Evolutionary conservation across 495 filamentous ascomycete genomes (phyloP), one percentile per base, ranked within the genome.

Genomic region (Bacidia rubella): DNA sequence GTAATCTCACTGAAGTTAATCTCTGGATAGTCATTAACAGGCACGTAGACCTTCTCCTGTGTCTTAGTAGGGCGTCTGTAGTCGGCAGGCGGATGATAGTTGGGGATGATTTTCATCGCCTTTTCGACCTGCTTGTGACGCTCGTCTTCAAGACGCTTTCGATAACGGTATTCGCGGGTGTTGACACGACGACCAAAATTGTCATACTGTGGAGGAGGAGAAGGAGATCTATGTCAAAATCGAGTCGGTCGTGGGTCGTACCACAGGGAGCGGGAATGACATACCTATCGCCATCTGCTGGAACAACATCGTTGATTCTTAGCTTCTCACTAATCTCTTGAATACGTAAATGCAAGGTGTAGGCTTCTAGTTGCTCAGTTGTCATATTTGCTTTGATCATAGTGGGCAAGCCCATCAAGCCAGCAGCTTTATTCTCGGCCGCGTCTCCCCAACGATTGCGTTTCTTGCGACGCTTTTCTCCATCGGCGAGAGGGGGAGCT

Each of bases 1-100:
- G 88, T 82, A 85, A 90, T 90, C 90, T 86, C 95, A 98, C 92
- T 97, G 87, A 97, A 99, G 86, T 99, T 99, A 86, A 99, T 96
- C 72, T 97, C 93, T 77, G 93, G 93, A 73, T 99, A 99, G 71
- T 99, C 93, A 82, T 97, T 97, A 74, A 98, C 92, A 63, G 92
- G 92, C 65, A 98, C 92, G 68, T 98, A 98, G 81, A 98, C 90
- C 79, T 97, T 98, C 80, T 98, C 92, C 70, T 96, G 89, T 63
- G 92, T 96, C 85, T 97, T 98, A 63, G 89, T 94, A 35, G 92
- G 92, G 51, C 92, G 87, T 65, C 92, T 86, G 67, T 97, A 97
- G 68, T 98, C 92, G 72, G 87, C 82, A 39, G 92, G 92, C 61
- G 92, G 90, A 66, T 95, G 86, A 62, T 97, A 98, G 75, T 95